Base-by-base conservation (phyloP, 1,139 yeast genomes). In the Schwanniomyces etchellsii region DNA sequence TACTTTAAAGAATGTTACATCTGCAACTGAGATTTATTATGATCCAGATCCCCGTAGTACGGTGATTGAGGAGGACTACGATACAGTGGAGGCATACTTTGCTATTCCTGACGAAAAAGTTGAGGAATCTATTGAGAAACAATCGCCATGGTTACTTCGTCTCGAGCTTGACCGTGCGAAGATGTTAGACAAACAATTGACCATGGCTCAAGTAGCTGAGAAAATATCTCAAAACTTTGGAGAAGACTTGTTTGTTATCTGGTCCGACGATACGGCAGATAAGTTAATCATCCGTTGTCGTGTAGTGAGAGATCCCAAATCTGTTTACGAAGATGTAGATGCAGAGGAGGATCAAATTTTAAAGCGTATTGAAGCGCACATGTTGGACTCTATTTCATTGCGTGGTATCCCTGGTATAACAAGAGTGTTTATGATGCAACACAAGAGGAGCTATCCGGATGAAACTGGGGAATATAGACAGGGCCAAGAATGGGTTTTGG, bases 181-280 rank as follows among this genome's bases (percentile, higher is more conserved):
- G 64, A 86, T 93, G 96, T 82, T 89, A 50, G 98, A 93, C 65
- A 89, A 91, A 61, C 96, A 91, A 58, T 74, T 93, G 55, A 86
- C 96, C 5, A 91, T 93, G 97, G 86, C 95, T 39, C 96, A 91
- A 65, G 98, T 93, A 35, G 97, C 98, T 21, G 95, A 88, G 47
- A 88, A 83, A 69, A 93, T 93, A 41, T 82, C 91, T 39, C 91
- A 83, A 50, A 83, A 86, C 43, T 93, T 91, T 57, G 95, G 91
- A 35, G 95, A 88, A 50, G 97, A 91, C 61, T 67, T 91, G 63
- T 91, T 89, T 51, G 96, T 93, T 31, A 91, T 93, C 52, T 93
- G 98, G 98, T 88, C 96, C 29, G 98, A 93, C 69, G 99, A 93
- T 69, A 89, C 94, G 49, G 96, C 97, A 28, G 97, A 91, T 46